Evolutionary conservation across 75 land plant genomes (phyloP).

Genomic region (Selaginella tamariscina): DNA sequence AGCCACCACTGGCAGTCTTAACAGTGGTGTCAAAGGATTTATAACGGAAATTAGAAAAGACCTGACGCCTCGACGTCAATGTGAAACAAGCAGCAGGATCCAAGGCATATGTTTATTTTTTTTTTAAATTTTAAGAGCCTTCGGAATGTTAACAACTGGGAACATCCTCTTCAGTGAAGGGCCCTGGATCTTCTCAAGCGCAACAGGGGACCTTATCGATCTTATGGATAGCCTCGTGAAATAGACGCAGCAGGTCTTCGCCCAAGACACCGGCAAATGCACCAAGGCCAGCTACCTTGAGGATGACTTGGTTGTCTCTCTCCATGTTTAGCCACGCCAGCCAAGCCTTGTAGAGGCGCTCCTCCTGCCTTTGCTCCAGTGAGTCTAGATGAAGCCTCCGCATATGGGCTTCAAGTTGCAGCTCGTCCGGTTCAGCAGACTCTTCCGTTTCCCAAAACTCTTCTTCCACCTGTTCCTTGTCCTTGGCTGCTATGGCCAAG

Average conservation of each 20-base stretch:
- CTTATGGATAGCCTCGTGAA: constrained; percentile 3
- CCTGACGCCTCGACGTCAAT: too few relatives aligned
- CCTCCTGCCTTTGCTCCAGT: constrained; percentile 1
- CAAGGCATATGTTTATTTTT: background rate
- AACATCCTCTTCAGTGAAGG: constrained; percentile 1
- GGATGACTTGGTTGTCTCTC: constrained; percentile 1
- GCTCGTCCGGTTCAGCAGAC: constrained; percentile 1
- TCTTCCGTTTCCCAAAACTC: constrained; percentile 1
- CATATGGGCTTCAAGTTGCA: constrained; percentile 1
- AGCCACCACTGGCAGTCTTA: too few relatives aligned
- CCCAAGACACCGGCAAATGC: constrained; percentile 1
- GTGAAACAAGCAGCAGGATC: too few relatives aligned
- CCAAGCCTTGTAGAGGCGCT: constrained; percentile 1
- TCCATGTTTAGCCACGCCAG: constrained; percentile 3
- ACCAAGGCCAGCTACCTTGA: constrained; percentile 1
- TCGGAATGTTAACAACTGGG: background rate
- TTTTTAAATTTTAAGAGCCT: background rate
- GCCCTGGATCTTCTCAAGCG: background rate
- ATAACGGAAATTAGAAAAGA: too few relatives aligned
- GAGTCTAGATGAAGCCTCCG: constrained; percentile 3
- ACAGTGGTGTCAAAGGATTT: too few relatives aligned
- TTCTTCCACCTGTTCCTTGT: constrained; percentile 1
- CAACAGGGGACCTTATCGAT: constrained; percentile 3
- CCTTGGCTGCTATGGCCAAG: background rate
- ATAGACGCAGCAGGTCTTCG: constrained; percentile 1